Evolutionary conservation across 2,329 filamentous ascomycete species (phyloP), one percentile per base, ranked within the genome.

Genomic region (Tolypocladium capitatum): DNA sequence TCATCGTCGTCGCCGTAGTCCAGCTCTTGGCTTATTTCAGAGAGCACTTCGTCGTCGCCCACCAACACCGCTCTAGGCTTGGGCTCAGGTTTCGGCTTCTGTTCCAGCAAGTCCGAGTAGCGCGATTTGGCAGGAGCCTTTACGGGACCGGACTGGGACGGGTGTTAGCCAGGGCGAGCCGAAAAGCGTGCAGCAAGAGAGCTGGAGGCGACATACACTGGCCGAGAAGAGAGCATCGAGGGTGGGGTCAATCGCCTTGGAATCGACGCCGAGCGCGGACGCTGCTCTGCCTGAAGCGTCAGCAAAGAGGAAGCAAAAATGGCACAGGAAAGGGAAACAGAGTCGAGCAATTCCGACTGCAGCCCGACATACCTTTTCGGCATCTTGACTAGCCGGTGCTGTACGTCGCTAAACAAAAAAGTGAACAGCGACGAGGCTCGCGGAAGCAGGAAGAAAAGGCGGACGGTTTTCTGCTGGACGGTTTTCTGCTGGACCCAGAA

Each of bases 201-300:
- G 27, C 9, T n/a, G 14, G 32, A 13, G 49, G 48, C 42, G 50
- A 75, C 81, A 69, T 75, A 87, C 84, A 71, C 84, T 88, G 49
- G 74, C 71, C 49, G 81, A 75, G 67, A 89, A 89, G 35, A 89
- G 73, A 51, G 82, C 80, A 58, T 81, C 74, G 55, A 89, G 70
- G 48, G 73, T 68, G 62, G 84, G 82, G 69, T 89, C 84, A 51
- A 88, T 71, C 50, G 73, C 71, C 63, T 76, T 76, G 48, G 69
- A 65, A 33, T 72, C 65, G 52, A 69, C 70, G 46, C 63, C 54
- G 51, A 78, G 56, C 48, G 58, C 56, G 42, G 46, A 49, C 10
- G 60, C 56, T 59, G 64, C 65, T 53, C 69, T 73, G 52, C 21
- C 45, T 49, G 34, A 41, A 30, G 46, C 2, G 44, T 58, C 43